phyloP scores from a whole-genome alignment of 2,329 filamentous ascomycete species.

The Fusarium subglutinans region DNA sequence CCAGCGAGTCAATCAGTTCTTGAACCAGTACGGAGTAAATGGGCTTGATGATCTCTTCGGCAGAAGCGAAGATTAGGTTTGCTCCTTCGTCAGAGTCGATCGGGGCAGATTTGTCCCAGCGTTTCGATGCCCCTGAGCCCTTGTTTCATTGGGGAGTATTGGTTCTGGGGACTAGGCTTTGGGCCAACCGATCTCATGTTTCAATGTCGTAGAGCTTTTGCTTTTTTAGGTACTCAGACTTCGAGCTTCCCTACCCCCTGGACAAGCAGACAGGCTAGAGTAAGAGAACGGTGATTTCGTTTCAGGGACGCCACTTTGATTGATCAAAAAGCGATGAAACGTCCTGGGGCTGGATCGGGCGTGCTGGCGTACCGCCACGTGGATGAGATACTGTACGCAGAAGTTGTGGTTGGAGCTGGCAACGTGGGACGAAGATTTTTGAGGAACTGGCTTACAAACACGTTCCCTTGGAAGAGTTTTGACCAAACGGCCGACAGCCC shows the following conservation, averaged over 20 bases:
- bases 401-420: conserved; percentile 1
- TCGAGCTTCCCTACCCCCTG: conserved; percentile 14
- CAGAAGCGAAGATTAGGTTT: conserved; percentile 16
- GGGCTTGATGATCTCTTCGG: neutral
- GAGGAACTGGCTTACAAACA: conserved; percentile 14
- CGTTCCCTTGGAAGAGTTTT: neutral
- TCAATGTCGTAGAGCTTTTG: conserved; percentile 35
- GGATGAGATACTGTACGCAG: conserved; percentile 24
- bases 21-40: neutral
- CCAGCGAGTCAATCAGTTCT: neutral
- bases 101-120: conserved; percentile 19
- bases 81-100: conserved; percentile 25
- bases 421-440: conserved; percentile 16
- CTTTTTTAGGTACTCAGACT: conserved; percentile 32
- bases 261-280: conserved; percentile 4
- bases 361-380: conserved; percentile 37
- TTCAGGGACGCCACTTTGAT: conserved; percentile 23
- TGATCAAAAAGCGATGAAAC: conserved; percentile 28
- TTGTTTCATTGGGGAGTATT: conserved; percentile 40
- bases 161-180: conserved; percentile 25
- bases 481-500: neutral
- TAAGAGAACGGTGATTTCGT: conserved; percentile 7
- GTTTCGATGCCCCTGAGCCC: conserved; percentile 22
- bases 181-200: conserved; percentile 40
- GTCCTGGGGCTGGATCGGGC: conserved; percentile 17